Base-by-base conservation (phyloP, 176 grass and related monocot species). In the Guadua angustifolia region DNA sequence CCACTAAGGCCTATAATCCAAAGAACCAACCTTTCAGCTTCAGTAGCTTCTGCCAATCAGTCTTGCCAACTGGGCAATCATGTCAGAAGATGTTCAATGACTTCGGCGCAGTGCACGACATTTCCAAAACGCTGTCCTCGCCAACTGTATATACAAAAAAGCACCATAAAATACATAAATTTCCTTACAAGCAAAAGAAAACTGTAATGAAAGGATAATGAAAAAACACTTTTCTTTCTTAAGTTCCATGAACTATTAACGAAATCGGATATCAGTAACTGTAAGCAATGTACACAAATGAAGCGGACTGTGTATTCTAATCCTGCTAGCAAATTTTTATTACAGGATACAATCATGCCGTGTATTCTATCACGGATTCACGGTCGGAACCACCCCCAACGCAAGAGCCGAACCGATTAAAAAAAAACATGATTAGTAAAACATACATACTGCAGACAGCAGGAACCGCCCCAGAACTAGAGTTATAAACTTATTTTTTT, bases 1-100 rank as follows among this genome's bases (percentile, higher is more conserved):
- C 94, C 91, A 42, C 94, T 97, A 70, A 97, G 91, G 57, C 94
- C 94, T 44, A 91, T 97, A 69, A 97, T 97, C 94, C 94, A 97
- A 43, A 97, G 89, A 57, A 97, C 87, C 94, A 97, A 0, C 94
- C 94, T 87, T 97, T 97, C 51, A 94, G 94, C 72, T 88, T 91
- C 63, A 94, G 84, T 58, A 97, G 51, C 19, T 89, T 87, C 79
- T 97, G 91, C 42, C 91, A 83, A 44, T 97, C 94, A 51, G 82
- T 21, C 43, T 89, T 89, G 12, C 94, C 94, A 21, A 97, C 91
- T 26, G 85, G 26, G 59, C 91, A 97, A 58, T 97, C 91, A 66
- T 97, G 91, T 91, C 94, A 97, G 84, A 94, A 94, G 29, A 97
- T 91, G 69, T 97, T 94, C 24, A 78, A 81, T 70, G 87, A 86